Conservation (phyloP, 202 grass and related monocot genomes). For the Alloteropsis angusta region DNA sequence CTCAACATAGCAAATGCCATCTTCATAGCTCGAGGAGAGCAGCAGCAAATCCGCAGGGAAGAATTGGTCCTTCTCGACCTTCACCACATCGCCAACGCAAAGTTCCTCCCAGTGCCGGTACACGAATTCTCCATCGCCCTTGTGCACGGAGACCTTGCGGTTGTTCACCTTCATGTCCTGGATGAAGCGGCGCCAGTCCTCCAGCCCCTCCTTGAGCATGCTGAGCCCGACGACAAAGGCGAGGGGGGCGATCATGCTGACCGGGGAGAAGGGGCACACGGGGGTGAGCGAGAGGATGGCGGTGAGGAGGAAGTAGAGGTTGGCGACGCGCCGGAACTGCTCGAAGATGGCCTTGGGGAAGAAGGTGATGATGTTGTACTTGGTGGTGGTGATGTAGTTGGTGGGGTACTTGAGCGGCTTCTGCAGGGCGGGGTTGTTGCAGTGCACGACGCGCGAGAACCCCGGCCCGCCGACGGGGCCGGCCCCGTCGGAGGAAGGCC, state of each 20-base stretch:
- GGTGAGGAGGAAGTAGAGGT: slow-evolving; percentile 91
- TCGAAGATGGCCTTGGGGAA: slow-evolving; percentile 96
- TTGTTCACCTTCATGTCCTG: slow-evolving; percentile 98
- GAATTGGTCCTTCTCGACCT: slow-evolving; percentile 93
- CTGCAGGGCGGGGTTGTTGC: slow-evolving; percentile 65
- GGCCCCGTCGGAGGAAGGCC: not conserved
- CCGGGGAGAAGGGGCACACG: slow-evolving; percentile 63
- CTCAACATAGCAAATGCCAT: slow-evolving; percentile 98
- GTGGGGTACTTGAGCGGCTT: slow-evolving; percentile 71
- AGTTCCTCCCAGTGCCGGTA: slow-evolving; percentile 74
- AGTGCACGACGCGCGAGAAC: slow-evolving; percentile 77
- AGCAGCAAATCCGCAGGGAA: slow-evolving; percentile 88
- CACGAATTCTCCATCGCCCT: slow-evolving; percentile 48
- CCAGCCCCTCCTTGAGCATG: slow-evolving; percentile 91
- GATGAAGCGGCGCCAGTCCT: slow-evolving; percentile 91
- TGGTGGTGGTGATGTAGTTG: slow-evolving; percentile 94
- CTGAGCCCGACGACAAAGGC: slow-evolving; percentile 82
- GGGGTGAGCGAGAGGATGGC: slow-evolving; percentile 89
- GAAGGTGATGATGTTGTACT: slow-evolving; percentile 91
- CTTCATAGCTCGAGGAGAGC: slow-evolving; percentile 84
- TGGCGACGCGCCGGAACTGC: slow-evolving; percentile 94
- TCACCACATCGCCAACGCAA: slow-evolving; percentile 78
- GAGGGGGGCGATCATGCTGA: slow-evolving; percentile 84
- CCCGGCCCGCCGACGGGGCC: slow-evolving; percentile 56
- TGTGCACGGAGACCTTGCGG: slow-evolving; percentile 66